Evolutionary conservation across 495 filamentous ascomycete genomes (phyloP), one percentile per base, ranked within the genome.

Genomic region (Aspergillus ostianus): DNA sequence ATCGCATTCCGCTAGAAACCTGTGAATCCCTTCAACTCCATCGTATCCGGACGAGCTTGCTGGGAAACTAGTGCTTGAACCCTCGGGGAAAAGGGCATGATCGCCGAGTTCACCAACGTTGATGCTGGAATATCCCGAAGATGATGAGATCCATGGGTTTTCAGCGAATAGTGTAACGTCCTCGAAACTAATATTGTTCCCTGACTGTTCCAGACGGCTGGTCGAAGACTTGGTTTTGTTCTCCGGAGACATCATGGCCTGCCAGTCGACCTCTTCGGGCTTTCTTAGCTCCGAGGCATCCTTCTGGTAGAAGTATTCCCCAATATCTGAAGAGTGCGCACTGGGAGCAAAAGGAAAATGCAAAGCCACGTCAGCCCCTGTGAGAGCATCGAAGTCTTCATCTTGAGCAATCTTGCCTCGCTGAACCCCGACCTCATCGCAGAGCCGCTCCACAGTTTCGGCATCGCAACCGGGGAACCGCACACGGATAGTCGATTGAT

Each of bases 381-480:
- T 77, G 54, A 78, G 80, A 41, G 67, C 57, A 10, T 85, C 81
- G 65, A 93, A 94, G 45, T 87, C 85, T 47, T 86, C 78, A 64
- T 98, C 94, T 74, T 98, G 88, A 18, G 76, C 63, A 9, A 97
- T 84, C 17, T 91, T 77, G 4, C 94, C 94, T 36, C 91, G 77
- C 47, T 82, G 81, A 9, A 97, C 77, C 18, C 89, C 90, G n/a
- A 93, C 81, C 72, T 98, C 94, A 49, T 90, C 81, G 69, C 93
- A 97, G 0, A 97, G 79, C 17, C 81, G 76, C 69, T 95, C 91
- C 0, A 98, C 92, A 2, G 89, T 90, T 5, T 87, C 85, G 0
- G 84, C 85, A 66, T 97, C 93, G 61, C 93, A 96, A 21, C 94
- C 94, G 1, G 91, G 89, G 69, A 98, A 98, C 41, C 91, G 87